These are phyloP conservation scores for Mortierella polycephala DNA, from an alignment of 371 early-diverging fungal species.

Conservation along the genomic window DNA sequence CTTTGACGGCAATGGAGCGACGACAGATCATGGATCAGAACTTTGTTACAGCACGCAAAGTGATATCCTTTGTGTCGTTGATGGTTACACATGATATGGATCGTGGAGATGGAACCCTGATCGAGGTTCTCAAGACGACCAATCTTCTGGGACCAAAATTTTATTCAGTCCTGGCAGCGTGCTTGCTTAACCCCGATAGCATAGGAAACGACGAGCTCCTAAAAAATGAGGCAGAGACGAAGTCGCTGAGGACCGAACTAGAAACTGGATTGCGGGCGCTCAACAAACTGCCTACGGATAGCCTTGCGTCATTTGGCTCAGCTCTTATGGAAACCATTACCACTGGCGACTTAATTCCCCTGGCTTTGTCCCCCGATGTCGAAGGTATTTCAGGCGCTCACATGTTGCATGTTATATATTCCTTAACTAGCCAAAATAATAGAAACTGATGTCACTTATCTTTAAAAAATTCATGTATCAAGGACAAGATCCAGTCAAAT, in stretches of 20 bases:
- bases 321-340: constrained; percentile 23
- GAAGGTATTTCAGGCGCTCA: constrained; percentile 15
- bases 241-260: constrained; percentile 17
- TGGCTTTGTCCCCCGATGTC: constrained; percentile 18
- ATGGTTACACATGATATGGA: constrained; percentile 12
- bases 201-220: constrained; percentile 45
- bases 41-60: constrained; percentile 21
- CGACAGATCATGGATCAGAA: constrained; percentile 36
- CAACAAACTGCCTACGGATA: constrained; percentile 12
- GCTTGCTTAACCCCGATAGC: constrained; percentile 42
- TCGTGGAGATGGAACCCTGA: constrained; percentile 10
- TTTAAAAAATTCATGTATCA: not conserved
- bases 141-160: constrained; percentile 31
- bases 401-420: too few relatives aligned
- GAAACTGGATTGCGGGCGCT: constrained; percentile 18
- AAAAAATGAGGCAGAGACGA: constrained; percentile 29
- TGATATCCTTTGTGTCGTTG: constrained; percentile 25
- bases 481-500: constrained; percentile 40
- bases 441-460: not conserved
- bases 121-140: constrained; percentile 10
- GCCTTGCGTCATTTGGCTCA: constrained; percentile 17
- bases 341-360: constrained; percentile 20
- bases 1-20: constrained; percentile 30
- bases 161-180: constrained; percentile 26
- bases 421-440: too few relatives aligned